phyloP scores from a whole-genome alignment of 805 yeast genomes.

The Yarrowia deformans region DNA sequence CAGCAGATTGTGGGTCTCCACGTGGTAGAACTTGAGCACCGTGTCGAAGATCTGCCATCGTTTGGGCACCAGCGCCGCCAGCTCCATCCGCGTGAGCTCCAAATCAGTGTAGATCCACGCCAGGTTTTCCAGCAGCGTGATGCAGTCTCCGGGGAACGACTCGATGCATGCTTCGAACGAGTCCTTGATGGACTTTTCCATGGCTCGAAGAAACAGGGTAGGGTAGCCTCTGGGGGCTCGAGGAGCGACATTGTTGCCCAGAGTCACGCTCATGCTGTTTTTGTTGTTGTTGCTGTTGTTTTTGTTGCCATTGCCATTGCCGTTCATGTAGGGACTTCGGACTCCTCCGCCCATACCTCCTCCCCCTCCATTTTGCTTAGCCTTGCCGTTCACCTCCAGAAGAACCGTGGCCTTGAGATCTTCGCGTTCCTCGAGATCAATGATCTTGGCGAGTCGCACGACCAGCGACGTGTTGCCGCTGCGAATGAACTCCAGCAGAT shows the following conservation, averaged over 20 bases:
- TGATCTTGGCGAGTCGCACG: constrained; percentile 73
- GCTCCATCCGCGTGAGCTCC: constrained; percentile 64
- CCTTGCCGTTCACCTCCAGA: constrained; percentile 48
- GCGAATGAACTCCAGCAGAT: constrained; percentile 74
- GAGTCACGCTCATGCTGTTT: constrained; percentile 11
- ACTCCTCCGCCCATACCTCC: neutral
- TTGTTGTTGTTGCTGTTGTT: neutral
- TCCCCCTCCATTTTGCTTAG: neutral
- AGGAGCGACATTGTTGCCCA: constrained; percentile 40
- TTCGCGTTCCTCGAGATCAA: constrained; percentile 80
- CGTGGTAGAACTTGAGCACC: constrained; percentile 71
- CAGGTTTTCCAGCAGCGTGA: constrained; percentile 70
- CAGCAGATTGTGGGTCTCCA: constrained; percentile 68
- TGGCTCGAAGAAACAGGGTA: constrained; percentile 63
- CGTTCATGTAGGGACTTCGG: neutral
- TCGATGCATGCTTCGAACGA: constrained; percentile 72
- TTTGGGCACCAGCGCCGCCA: constrained; percentile 67
- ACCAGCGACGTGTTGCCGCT: constrained; percentile 72
- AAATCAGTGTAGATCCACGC: constrained; percentile 88
- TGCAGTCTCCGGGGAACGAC: constrained; percentile 57
- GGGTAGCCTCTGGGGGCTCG: constrained; percentile 64
- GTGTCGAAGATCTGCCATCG: constrained; percentile 75
- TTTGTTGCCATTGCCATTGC: neutral
- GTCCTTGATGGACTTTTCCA: constrained; percentile 66
- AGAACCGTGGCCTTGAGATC: constrained; percentile 63